A percentile compares a stretch with the other conserved stretches of the same genome.
Evolutionary conservation across 345 rosid genomes (phyloP).

Genomic region (Corchorus olitorius): DNA sequence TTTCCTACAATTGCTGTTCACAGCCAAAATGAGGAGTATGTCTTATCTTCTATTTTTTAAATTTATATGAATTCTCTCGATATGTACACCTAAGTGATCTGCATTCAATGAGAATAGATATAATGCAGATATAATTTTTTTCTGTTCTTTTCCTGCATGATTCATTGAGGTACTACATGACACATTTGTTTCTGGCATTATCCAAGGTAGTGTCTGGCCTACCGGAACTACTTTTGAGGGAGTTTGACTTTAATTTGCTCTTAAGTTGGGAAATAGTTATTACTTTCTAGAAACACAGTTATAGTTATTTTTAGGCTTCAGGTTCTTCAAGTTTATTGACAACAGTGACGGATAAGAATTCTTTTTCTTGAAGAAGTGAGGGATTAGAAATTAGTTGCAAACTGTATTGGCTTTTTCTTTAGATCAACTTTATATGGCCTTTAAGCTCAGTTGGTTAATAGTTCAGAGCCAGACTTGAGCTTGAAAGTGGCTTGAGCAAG

Average conservation of each 20-base stretch:
- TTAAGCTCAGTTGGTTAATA: background rate
- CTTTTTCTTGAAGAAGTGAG: too few species aligned
- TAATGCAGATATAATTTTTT: background rate
- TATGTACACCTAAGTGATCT: background rate
- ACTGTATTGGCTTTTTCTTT: background rate
- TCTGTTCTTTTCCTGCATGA: background rate
- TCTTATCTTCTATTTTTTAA: constrained; percentile 21
- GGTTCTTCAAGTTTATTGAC: constrained; percentile 1
- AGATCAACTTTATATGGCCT: background rate
- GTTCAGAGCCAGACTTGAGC: background rate
- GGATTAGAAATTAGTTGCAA: background rate
- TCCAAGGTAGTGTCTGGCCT: constrained; percentile 4
- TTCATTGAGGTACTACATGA: constrained; percentile 1
- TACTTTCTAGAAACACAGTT: background rate
- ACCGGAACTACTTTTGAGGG: background rate
- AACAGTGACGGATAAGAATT: background rate
- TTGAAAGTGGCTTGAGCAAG: background rate
- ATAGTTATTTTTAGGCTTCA: background rate
- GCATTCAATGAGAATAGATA: background rate
- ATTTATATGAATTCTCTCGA: background rate
- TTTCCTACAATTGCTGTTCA: constrained; percentile 94
- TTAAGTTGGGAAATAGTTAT: background rate
- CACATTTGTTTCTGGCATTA: background rate
- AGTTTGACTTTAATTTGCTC: background rate
- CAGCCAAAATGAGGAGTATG: constrained; percentile 98